A percentile compares a stretch with the other conserved stretches of the same genome.
phyloP scores from a whole-genome alignment of 805 yeast genomes.

The Scheffersomyces stipitis region DNA sequence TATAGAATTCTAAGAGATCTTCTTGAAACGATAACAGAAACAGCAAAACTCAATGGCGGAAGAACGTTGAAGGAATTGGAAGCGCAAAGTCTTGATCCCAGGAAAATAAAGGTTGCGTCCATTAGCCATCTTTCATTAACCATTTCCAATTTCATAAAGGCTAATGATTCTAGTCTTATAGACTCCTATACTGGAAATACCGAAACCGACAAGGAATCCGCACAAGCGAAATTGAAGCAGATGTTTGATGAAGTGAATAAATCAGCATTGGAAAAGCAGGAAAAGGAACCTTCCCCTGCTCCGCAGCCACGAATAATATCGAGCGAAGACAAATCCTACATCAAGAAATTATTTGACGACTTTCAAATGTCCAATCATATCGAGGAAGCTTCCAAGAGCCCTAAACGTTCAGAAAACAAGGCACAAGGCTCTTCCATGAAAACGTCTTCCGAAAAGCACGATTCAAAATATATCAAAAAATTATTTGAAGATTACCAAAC shows the following conservation, averaged over 20 bases:
- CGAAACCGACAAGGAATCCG: background rate
- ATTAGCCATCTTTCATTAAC: constrained; percentile 50
- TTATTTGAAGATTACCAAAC: constrained; percentile 21
- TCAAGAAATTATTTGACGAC: constrained; percentile 22
- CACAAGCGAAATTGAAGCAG: constrained; percentile 12
- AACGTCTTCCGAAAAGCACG: constrained; percentile 3
- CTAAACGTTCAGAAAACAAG: background rate
- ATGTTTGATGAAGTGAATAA: constrained; percentile 13
- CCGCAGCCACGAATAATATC: constrained; percentile 3
- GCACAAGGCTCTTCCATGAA: background rate
- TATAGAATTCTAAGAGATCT: constrained; percentile 44
- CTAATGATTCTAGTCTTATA: constrained; percentile 33
- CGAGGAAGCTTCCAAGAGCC: constrained; percentile 3
- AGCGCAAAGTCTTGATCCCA: constrained; percentile 7
- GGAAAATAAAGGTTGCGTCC: constrained; percentile 36
- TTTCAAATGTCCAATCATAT: constrained; percentile 9
- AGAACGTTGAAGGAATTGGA: constrained; percentile 18
- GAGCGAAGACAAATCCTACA: constrained; percentile 24
- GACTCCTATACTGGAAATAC: constrained; percentile 26
- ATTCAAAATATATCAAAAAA: constrained; percentile 20
- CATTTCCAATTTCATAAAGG: constrained; percentile 53
- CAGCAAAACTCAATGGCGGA: constrained; percentile 22
- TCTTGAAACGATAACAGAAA: constrained; percentile 20
- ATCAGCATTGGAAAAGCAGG: background rate
- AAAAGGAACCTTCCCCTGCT: constrained; percentile 1